Evolutionary conservation across 768 basidiomycete species (phyloP), one percentile per base, ranked within the genome.

Genomic region (Hemileccinum impolitum): DNA sequence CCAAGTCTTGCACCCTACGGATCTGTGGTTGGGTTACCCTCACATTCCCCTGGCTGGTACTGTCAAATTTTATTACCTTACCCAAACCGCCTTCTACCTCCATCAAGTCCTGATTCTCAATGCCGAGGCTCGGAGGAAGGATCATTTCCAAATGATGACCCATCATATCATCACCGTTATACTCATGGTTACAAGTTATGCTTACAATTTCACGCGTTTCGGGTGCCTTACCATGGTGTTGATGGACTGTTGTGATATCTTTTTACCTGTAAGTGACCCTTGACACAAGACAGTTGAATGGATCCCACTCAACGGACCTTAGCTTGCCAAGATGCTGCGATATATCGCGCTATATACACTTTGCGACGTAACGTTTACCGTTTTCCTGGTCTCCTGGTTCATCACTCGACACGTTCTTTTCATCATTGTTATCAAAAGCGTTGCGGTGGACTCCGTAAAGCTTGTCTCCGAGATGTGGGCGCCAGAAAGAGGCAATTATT

Each of bases 161-260:
- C 96, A 99, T 72, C 96, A 99, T 65, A 64, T 95, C 58, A 87
- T 98, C 56, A 95, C 94, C 12, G 78, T 94, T 52, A 62, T 76
- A 42, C 80, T 99, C 53, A 82, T 97, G 70, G 68, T 75, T 30
- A 61, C 74, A 35, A 93, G 90, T 67, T 98, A 96, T 70, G 76
- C 77, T 52, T 81, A 76, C 64, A 87, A 94, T 69, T 86, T 84
- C 64, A 95, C 91, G 9, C 87, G 94, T 39, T 79, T 94, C 38
- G 96, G 96, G 14, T 90, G 87, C 57, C 72, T 93, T 39, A 83
- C 96, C 51, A 86, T 96, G 80, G 78, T 90, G 43, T 71, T 96
- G 31, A 94, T 98, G 92, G 96, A 99, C 64, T 84, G 81, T 63
- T 90, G 87, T 63, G 96, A 99, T 70, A 90, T 98, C 45, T 82